Percentiles rank a stretch among this genome's conserved stretches.
phyloP scores from a whole-genome alignment of 2,329 filamentous ascomycete species.

The Emergomyces africanus region DNA sequence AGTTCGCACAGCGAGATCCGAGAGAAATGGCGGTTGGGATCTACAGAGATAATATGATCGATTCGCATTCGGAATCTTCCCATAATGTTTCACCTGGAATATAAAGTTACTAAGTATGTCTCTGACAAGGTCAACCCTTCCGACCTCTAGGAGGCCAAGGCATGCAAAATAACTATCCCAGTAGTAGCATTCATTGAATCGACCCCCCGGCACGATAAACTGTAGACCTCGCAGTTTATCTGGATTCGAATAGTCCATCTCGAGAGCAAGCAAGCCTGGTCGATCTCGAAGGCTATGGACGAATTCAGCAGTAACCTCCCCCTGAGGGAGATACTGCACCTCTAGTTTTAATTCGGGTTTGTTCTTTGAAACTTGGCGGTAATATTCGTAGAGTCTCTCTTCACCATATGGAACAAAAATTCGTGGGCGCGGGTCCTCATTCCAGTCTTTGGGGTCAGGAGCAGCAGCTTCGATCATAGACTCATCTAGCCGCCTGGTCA shows the following conservation, averaged over 20 bases:
- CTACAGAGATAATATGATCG: constrained; percentile 76
- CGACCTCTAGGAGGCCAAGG: constrained; percentile 63
- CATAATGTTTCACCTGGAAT: constrained; percentile 84
- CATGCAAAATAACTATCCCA: constrained; percentile 94
- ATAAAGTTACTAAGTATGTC: constrained; percentile 81
- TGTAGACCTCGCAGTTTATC: constrained; percentile 50
- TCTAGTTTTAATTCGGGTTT: constrained; percentile 66
- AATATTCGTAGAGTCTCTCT: constrained; percentile 69
- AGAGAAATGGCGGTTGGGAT: constrained; percentile 78
- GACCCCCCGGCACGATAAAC: constrained; percentile 76
- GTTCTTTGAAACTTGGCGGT: constrained; percentile 57
- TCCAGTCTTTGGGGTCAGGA: constrained; percentile 76
- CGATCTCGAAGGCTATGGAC: constrained; percentile 66
- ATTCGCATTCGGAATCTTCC: constrained; percentile 82
- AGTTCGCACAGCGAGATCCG: constrained; percentile 74
- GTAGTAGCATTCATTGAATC: constrained; percentile 85
- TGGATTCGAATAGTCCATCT: constrained; percentile 53
- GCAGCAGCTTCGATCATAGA: constrained; percentile 59
- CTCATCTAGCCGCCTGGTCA: constrained; percentile 69
- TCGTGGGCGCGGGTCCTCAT: constrained; percentile 62
- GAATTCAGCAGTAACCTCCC: constrained; percentile 56
- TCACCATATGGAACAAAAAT: constrained; percentile 72
- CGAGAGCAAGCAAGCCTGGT: constrained; percentile 70
- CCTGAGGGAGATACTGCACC: constrained; percentile 57
- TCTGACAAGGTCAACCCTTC: constrained; percentile 65